Conservation (phyloP, 2,329 filamentous ascomycete genomes). For the Trichoderma aggressivum region DNA sequence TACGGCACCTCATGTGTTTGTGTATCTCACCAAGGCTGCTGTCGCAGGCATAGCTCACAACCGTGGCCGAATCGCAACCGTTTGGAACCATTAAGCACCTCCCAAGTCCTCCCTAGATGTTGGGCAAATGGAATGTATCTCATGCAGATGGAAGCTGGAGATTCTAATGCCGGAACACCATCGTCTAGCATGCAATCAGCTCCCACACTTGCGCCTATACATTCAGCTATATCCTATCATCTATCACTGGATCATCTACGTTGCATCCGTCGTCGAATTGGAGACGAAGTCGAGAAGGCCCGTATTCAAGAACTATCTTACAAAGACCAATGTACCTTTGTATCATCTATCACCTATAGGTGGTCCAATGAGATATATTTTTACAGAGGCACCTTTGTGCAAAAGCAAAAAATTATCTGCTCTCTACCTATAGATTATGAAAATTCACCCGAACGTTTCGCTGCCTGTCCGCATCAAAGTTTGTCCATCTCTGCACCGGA, state of each 20-base stretch:
- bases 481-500: too few relatives aligned
- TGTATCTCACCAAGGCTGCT: slow-evolving; percentile 14
- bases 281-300: too few relatives aligned
- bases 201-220: background rate
- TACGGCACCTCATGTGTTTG: background rate
- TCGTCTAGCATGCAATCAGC: background rate
- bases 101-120: background rate
- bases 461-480: too few relatives aligned
- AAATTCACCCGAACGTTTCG: too few relatives aligned
- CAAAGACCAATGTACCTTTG: too few relatives aligned
- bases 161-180: background rate
- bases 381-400: too few relatives aligned
- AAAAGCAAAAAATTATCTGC: too few relatives aligned
- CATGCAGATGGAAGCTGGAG: background rate
- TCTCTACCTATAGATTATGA: too few relatives aligned
- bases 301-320: too few relatives aligned
- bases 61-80: background rate
- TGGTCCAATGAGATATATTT: too few relatives aligned
- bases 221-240: background rate
- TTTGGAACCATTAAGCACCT: background rate
- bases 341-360: too few relatives aligned
- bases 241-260: background rate
- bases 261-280: too few relatives aligned
- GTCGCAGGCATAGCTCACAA: background rate
- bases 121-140: background rate